Base-by-base conservation (phyloP, 352 stramenopile genomes). In the Sclerospora graminicola region DNA sequence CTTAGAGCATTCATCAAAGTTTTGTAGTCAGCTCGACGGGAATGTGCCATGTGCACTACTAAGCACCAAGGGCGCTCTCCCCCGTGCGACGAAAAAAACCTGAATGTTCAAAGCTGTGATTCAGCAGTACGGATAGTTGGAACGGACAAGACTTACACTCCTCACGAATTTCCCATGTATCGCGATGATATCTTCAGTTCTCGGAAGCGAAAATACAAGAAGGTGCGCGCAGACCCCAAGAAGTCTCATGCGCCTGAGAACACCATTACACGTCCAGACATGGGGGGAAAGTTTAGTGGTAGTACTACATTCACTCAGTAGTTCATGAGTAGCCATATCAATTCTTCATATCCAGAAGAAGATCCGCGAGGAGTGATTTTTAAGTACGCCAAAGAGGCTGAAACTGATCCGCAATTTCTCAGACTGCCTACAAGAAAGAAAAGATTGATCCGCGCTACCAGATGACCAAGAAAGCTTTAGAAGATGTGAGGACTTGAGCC, bases 301-400 rank as follows among this genome's bases (percentile, higher is more conserved):
- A 81, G 62, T 42, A 80, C 80, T 13, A 83, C 71, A 15, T 86
- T 92, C 48, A 92, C 80, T 51, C 80, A 92, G 45, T 89, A 84
- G 45, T 92, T 89, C 26, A 92, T 92, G 80, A 85, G 72, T 49
- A 84, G 63, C 49, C 80, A 92, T 33, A 82, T 92, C 58, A 88
- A 87, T 54, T 76, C 60, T 14, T 87, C 74, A 19, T 88, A 89
- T 54, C 77, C 78, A 19, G 77, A 87, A 38, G 73, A 92, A 66
- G 81, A 92, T 21, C 81, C 81, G 19, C 76, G 81, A 9, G 74
- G 84, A 39, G 81, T 78, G 11, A 87, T 92, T 31, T 49, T 92
- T 23, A 88, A 90, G 57, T 90, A 90, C 39, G 81, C 81, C 27
- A 82, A 92, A 36, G 60, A 69, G 18, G 81, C 81, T 7, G 57